These are phyloP conservation scores for Vigna reflexopilosa DNA, from an alignment of 306 rosid species.

Conservation along the genomic window DNA sequence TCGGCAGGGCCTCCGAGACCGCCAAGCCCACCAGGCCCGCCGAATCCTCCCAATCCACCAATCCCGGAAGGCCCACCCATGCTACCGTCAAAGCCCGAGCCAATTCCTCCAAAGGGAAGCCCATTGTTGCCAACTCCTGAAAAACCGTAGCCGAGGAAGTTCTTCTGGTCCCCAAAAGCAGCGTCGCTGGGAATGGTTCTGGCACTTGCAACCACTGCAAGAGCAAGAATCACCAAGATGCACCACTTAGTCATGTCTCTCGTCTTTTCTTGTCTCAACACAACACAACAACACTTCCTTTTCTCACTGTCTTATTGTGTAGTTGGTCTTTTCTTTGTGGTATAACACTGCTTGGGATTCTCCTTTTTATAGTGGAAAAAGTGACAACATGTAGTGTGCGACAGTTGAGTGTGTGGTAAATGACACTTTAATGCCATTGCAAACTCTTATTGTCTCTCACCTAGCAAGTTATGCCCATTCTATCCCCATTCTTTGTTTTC, in stretches of 20 bases:
- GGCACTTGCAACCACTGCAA: conserved; percentile 50
- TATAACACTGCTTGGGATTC: not conserved
- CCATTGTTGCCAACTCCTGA: conserved; percentile 69
- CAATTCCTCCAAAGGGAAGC: conserved; percentile 66
- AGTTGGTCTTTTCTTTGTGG: not conserved
- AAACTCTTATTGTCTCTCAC: conserved; percentile 24
- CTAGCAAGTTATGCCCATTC: not conserved
- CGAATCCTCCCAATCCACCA: conserved; percentile 39
- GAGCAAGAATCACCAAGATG: conserved; percentile 48
- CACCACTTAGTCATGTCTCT: conserved; percentile 54
- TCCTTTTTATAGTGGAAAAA: conserved; percentile 47
- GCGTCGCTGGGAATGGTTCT: conserved; percentile 60
- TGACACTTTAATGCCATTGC: conserved; percentile 55
- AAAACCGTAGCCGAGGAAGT: conserved; percentile 57
- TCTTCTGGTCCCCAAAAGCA: conserved; percentile 75
- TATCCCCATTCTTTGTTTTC: not conserved
- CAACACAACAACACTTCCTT: not conserved
- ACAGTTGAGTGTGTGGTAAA: conserved; percentile 66
- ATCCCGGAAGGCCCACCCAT: conserved; percentile 32
- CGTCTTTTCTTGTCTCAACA: conserved; percentile 1
- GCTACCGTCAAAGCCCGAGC: conserved; percentile 38
- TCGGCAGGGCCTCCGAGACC: conserved; percentile 42
- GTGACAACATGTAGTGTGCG: not conserved
- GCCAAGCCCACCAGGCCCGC: conserved; percentile 41
- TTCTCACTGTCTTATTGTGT: not conserved